Evolutionary conservation across 2,329 filamentous ascomycete species (phyloP), one percentile per base, ranked within the genome.

Genomic region (Hymenoscyphus occultus): DNA sequence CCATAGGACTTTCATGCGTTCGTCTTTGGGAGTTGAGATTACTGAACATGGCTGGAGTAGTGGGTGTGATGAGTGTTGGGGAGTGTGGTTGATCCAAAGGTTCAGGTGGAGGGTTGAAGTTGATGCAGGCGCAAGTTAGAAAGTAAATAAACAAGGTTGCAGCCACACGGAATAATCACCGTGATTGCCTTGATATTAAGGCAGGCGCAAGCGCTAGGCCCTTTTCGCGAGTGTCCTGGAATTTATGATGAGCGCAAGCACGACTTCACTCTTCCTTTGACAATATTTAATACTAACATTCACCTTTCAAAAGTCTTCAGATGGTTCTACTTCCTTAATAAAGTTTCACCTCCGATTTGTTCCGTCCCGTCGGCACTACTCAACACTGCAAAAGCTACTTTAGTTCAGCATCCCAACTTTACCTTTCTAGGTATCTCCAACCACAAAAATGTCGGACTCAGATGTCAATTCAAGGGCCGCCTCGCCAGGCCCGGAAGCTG

Each of bases 1-100:
- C 86, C 86, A 89, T 89, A 68, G 80, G 85, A 67, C 84, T 80
- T 76, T 88, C 86, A 68, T 80, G 83, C 1, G 82, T 85, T 71
- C 86, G 80, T 69, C 80, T 80, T 62, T 85, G 80, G 81, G 84
- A 51, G 48, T 67, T 62, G 45, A 63, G 61, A 62, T 86, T 70
- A 19, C 64, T 69, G 62, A 71, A 74, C 71, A 74, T 74, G 22
- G 45, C 68, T 40, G 13, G 31, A 4, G 40, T 39, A 60, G 48
- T 35, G 40, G 32, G n/a, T 31, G 59, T 12, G 22, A 45, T 45
- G 4, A 45, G 39, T 22, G 35, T 42, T n/a, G 28, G 39, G 39
- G 10, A 3, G 28, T n/a, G 22, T n/a, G 9, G 14, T 35, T 39
- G 56, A 3, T 39, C 31, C 13, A 39, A 39, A 58, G 9, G 10